phyloP scores from a whole-genome alignment of 2,329 filamentous ascomycete species.

The Plenodomus lindquistii region DNA sequence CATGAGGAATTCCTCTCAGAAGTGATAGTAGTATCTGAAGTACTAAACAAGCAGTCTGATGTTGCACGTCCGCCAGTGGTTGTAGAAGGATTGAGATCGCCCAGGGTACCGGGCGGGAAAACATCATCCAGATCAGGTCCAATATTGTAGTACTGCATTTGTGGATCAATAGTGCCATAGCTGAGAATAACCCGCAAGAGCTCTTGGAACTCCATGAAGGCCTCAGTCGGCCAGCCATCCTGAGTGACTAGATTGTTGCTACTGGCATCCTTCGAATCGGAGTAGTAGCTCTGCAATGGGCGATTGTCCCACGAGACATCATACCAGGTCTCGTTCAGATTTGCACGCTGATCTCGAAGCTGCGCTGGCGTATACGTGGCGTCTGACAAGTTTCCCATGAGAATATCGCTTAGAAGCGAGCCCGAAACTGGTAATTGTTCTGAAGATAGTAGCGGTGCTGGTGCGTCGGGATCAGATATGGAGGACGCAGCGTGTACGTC shows the following conservation, averaged over 20 bases:
- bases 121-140: constrained; percentile 54
- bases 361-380: constrained; percentile 60
- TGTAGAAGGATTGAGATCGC: constrained; percentile 33
- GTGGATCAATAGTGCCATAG: constrained; percentile 61
- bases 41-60: constrained; percentile 59
- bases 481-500: constrained; percentile 62
- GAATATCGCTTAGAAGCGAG: constrained; percentile 52
- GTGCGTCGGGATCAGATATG: constrained; percentile 42
- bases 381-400: constrained; percentile 53
- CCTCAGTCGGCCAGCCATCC: constrained; percentile 67
- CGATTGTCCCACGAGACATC: constrained; percentile 43
- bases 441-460: constrained; percentile 48
- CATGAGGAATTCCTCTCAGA: constrained; percentile 55
- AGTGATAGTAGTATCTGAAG: constrained; percentile 47
- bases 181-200: constrained; percentile 59
- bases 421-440: constrained; percentile 50
- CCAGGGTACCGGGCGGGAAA: constrained; percentile 55
- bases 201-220: constrained; percentile 59
- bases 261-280: constrained; percentile 40
- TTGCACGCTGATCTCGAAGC: constrained; percentile 55
- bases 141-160: constrained; percentile 62
- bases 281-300: constrained; percentile 59
- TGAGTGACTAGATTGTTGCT: constrained; percentile 51
- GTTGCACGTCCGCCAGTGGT: constrained; percentile 48
- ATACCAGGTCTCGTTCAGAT: constrained; percentile 65